Base-by-base conservation (phyloP, 108 stramenopile species). In the Craspedostauros australis region DNA sequence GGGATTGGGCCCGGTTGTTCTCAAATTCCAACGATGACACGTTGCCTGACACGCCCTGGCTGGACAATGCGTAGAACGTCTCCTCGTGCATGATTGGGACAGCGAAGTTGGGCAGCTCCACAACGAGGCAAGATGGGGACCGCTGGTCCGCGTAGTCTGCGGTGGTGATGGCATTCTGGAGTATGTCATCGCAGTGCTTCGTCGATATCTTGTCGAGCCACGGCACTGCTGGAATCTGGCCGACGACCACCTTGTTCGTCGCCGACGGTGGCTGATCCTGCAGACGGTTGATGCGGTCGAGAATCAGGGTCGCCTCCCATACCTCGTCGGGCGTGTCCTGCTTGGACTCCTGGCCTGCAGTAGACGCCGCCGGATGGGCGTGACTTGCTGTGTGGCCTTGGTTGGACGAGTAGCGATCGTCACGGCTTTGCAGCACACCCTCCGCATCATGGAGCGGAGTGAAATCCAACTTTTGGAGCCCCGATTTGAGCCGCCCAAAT, bases 71-170 rank as follows among this genome's bases (percentile, higher is more conserved):
- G 54, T 92, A 92, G 21, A 75, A 64, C 31, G 82, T 83, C 41
- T 92, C 90, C 55, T 88, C 86, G 65, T 87, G 72, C 15, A 92
- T 42, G 9, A 92, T 69, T 2, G 90, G 90, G 4, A 92, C 72
- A 18, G 82, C 70, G 47, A 79, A 83, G 2, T 39, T 62, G 2
- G 90, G 90, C 28, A 92, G 38, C 56, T 92, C 86, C 20, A 92
- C 48, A 36, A 92, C 74, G 33, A 91, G 36, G 36, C 52, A 77
- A 3, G 71, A n/a, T n/a, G n/a, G n/a, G n/a, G n/a, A n/a, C 62
- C 15, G 59, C 15, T 27, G 54, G 22, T 8, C 14, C 8, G 33
- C 19, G 19, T 41, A 46, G 20, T 67, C 70, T 7, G 62, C 58
- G 22, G 75, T 62, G 4, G 70, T 56, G 34, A 38, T 51, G 19